Evolutionary conservation across 2,329 filamentous ascomycete genomes (phyloP), one percentile per base, ranked within the genome.

Genomic region (Calonectria naviculata): DNA sequence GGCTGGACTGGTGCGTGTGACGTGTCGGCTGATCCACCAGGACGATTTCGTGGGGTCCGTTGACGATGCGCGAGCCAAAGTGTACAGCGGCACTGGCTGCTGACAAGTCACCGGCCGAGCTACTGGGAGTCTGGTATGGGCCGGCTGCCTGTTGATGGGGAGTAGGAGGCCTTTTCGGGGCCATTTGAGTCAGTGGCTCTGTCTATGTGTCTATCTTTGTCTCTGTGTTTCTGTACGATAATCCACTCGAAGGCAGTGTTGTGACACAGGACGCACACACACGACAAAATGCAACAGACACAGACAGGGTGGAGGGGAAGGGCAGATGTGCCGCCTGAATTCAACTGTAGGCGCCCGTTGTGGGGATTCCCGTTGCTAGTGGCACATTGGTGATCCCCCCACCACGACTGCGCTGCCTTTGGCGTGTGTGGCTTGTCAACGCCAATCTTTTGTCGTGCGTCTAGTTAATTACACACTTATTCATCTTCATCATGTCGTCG

Each of bases 1-100:
- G 56, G 58, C 52, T 38, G 52, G 66, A 26, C 44, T 29, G 36
- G 65, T 29, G 56, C 63, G 58, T 71, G 73, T 78, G 76, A 78
- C 76, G 76, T 78, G 76, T 78, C 76, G 70, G 70, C 66, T 78
- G 76, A 78, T 78, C 76, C 73, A 74, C 70, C 63, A 31, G n/a
- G 13, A 36, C 31, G 7, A 58, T 58, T 58, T 58, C 52, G 52
- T 58, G 52, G 52, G 52, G 52, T 58, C 52, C 31, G 52, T 58
- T 58, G 31, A 58, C 24, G 52, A 36, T 58, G 52, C 10, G 13
- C 26, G 31, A 17, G n/a, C 7, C 52, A 21, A 56, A 56, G 52
- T 56, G 52, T 56, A 56, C 31, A 26, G 12, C 5, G 17, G 9
- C 42, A 21, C 21, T 10, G 9, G 19, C 41, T 21, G 19, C 41